These are phyloP conservation scores for Ceratobasidium sp. DNA, from an alignment of 1,284 basidiomycete species.

Conservation along the genomic window DNA sequence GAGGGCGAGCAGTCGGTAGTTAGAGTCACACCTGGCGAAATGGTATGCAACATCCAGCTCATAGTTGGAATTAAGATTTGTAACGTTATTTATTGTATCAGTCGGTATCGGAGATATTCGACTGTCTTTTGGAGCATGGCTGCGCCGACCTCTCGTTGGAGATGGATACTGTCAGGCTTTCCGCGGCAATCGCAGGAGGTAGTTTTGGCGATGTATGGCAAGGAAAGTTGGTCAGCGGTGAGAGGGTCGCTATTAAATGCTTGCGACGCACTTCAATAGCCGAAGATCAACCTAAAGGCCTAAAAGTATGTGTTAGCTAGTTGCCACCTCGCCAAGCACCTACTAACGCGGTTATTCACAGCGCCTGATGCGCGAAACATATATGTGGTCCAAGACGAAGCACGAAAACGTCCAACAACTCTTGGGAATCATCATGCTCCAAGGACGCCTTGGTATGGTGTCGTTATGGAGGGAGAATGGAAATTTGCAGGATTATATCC, in stretches of 20 bases:
- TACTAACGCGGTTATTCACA: neutral
- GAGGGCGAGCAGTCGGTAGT: neutral
- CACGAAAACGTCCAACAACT: too few species aligned
- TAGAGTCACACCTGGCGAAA: neutral
- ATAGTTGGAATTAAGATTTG: too few species aligned
- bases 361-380: too few species aligned
- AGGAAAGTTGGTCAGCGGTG: neutral
- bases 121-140: neutral
- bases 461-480: too few species aligned
- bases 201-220: neutral
- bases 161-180: neutral
- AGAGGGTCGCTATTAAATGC: neutral
- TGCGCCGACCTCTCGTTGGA: neutral
- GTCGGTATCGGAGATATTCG: neutral
- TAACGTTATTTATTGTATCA: neutral
- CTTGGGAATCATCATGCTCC: too few species aligned
- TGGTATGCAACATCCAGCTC: neutral
- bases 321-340: neutral
- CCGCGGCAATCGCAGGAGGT: neutral
- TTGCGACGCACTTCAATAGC: neutral
- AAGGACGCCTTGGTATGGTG: too few species aligned
- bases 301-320: neutral
- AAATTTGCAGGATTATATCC: too few species aligned
- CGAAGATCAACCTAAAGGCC: neutral
- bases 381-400: too few species aligned